Base-by-base conservation (phyloP, 2,329 filamentous ascomycete species). In the Periconia sp. region DNA sequence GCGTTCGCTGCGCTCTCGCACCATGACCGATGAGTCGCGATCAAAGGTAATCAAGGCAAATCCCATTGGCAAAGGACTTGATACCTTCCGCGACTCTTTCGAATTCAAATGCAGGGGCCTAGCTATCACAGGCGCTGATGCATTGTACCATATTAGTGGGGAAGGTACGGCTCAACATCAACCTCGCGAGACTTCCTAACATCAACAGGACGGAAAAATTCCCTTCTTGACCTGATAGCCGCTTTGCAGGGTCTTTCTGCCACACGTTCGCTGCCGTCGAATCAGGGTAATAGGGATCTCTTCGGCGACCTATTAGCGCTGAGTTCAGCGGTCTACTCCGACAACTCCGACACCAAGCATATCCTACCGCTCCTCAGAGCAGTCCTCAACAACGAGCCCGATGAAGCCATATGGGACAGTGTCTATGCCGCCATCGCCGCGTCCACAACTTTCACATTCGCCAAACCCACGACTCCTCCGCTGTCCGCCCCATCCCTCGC, bases 371-470 rank as follows among this genome's bases (percentile, higher is more conserved):
- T 77, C 46, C 57, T 76, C 9, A 58, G 50, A 50, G 59, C 60
- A 31, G 66, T 64, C 44, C 51, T 74, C 50, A 57, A 59, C 37
- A 53, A 68, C 20, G 42, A 67, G 40, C 48, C 60, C 14, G 63
- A 71, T 57, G 45, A 61, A 17, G 49, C 59, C 11, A 71, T 79
- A 54, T 79, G 67, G 74, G 50, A 66, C 43, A 64, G 70, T 63
- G 69, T 74, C 49, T 73, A 75, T 55, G 47, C 42, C 37, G 67
- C 69, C 47, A 63, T 75, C 50, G 63, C 47, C 42, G 41, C 27
- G 41, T 54, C 47, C 15, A 48, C 47, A 48, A 43, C 43, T 54
- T 46, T 52, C 44, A 47, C 49, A 37, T 43, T 52, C 44, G 49
- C 43, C 14, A 33, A 49, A 45, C 49, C 45, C 31, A 52, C 45